Evolutionary conservation across 2,329 filamentous ascomycete genomes (phyloP), one percentile per base, ranked within the genome.

Genomic region (Paecilomyces sp.): DNA sequence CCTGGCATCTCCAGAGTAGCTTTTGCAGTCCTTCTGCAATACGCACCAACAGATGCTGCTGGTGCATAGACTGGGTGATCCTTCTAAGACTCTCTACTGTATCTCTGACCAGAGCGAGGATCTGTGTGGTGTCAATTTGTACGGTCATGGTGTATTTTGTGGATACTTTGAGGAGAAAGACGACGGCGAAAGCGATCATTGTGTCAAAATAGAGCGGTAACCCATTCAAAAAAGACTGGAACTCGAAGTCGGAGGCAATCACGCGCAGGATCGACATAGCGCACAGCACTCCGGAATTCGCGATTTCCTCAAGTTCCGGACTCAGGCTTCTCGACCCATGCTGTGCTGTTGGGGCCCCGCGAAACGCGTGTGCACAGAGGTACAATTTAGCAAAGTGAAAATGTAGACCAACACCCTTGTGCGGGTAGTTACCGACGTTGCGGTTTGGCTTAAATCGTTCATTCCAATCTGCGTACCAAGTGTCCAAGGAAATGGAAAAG

Each of bases 301-400:
- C 77, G 65, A 67, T 71, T 36, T 77, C 70, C 55, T 74, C 64
- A 22, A 74, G 60, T 36, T 72, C 70, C 22, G 69, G 64, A 0
- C 67, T 65, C 51, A 77, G 67, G 31, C 52, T 62, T 9, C 53
- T 56, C 11, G 52, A 51, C 51, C 57, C 47, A 30, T 59, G 50
- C 25, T 60, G 61, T 9, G 50, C 54, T 6, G 54, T 56, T 5
- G 59, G 59, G 0, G 61, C 54, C 4, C 77, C 75, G 8, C 77
- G 73, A 25, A 81, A 71, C 15, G 76, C 76, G 58, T 79, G 75
- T 0, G 78, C 79, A 55, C 75, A 75, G 5, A 81, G 69, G 54
- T 80, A 76, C 3, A 81, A 68, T 58, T 78, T 74, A 8, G 77
- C 78, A 65, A 79, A 81, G 58, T 80, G 71, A 57, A 75, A 79